Evolutionary conservation across 2,329 filamentous ascomycete species (phyloP).

Genomic region (Saccharata proteae): DNA sequence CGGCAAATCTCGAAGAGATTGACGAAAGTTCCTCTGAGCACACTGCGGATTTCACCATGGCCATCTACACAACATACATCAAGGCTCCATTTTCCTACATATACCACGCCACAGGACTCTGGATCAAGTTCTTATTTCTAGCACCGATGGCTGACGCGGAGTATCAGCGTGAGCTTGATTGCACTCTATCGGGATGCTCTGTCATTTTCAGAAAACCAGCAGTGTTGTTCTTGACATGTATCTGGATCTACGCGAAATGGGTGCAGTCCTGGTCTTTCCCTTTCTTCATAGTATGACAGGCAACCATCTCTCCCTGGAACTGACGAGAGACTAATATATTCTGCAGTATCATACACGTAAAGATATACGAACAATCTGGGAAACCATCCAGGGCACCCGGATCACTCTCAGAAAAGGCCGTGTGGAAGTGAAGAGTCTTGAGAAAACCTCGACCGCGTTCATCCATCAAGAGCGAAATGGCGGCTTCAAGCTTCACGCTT

Average conservation of each 20-base stretch:
- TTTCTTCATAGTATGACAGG: slow-evolving; percentile 37
- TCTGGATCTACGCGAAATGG: slow-evolving; percentile 37
- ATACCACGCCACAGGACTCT: slow-evolving; percentile 32
- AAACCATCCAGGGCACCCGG: slow-evolving; percentile 37
- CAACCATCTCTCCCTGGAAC: no score
- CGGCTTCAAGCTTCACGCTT: slow-evolving; percentile 26
- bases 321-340: no score
- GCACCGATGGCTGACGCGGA: slow-evolving; percentile 41
- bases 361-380: slow-evolving; percentile 35
- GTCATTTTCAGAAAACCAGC: slow-evolving; percentile 23
- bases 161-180: slow-evolving; percentile 38
- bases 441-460: slow-evolving; percentile 39
- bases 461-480: slow-evolving; percentile 30
- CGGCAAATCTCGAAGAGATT: slow-evolving; percentile 20
- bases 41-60: slow-evolving; percentile 16
- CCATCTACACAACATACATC: slow-evolving; percentile 16
- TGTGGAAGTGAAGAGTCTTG: slow-evolving; percentile 35
- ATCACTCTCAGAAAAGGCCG: slow-evolving; percentile 35
- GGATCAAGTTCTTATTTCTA: slow-evolving; percentile 38
- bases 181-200: slow-evolving; percentile 27
- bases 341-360: no score
- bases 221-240: slow-evolving; percentile 30
- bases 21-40: slow-evolving; percentile 14
- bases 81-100: slow-evolving; percentile 25
- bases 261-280: slow-evolving; percentile 33